Conservation (phyloP, 371 early-diverging fungal genomes). For the Mucor piriformis region DNA sequence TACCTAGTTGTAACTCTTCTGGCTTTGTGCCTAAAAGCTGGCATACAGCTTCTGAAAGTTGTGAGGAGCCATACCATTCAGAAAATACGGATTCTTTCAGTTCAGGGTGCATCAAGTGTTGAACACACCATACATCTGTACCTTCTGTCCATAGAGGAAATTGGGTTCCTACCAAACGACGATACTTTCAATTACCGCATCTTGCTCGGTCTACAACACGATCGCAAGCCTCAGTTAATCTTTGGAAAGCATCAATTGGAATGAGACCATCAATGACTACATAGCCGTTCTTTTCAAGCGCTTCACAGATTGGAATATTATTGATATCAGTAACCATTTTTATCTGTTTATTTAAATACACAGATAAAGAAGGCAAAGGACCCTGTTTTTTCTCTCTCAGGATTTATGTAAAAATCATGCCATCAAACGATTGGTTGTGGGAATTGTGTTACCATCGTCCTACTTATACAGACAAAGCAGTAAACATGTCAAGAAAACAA, state of each 20-base stretch:
- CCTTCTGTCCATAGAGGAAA: constrained; percentile 63
- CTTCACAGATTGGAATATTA: constrained; percentile 43
- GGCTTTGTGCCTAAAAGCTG: constrained; percentile 41
- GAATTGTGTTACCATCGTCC: neutral
- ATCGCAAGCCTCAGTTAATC: constrained; percentile 52
- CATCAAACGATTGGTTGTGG: neutral
- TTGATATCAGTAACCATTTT: constrained; percentile 43
- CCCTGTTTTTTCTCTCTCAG: neutral
- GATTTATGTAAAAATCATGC: constrained; percentile 1
- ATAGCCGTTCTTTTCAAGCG: constrained; percentile 48
- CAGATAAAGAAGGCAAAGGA: constrained; percentile 2
- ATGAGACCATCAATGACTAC: constrained; percentile 57
- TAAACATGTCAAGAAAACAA: no score
- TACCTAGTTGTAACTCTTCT: constrained; percentile 53
- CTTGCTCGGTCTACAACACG: constrained; percentile 50
- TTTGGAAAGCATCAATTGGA: constrained; percentile 36
- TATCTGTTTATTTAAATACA: neutral
- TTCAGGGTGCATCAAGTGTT: constrained; percentile 55
- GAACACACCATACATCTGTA: constrained; percentile 60
- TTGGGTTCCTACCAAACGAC: constrained; percentile 57
- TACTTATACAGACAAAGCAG: no score
- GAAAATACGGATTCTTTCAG: constrained; percentile 52
- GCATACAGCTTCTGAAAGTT: constrained; percentile 44
- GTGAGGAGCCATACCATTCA: constrained; percentile 51
- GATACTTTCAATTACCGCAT: constrained; percentile 51